Base-by-base conservation (phyloP, 2,329 filamentous ascomycete genomes). In the Ophiocordyceps camponoti-floridani region DNA sequence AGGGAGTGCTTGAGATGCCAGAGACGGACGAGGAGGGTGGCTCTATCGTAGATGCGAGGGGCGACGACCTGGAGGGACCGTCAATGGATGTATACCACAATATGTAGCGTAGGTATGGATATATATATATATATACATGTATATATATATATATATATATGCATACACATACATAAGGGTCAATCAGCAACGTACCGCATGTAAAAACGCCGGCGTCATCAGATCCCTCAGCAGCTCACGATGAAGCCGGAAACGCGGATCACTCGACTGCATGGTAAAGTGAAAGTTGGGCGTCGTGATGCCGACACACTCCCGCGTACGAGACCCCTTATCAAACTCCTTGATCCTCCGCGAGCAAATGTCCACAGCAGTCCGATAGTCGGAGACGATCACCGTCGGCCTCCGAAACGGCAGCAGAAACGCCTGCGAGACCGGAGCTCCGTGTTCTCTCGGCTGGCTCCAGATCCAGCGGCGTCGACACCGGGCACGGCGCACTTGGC, bases 161-260 rank as follows among this genome's bases (percentile, higher is more conserved):
- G 5, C 23, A 23, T 23, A n/a, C n/a, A n/a, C n/a, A n/a, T n/a
- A 28, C 49, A 26, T 16, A 14, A 37, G 40, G n/a, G 12, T 33
- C 13, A 35, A 26, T 28, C 30, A 11, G 6, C 14, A 5, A 13
- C 12, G 16, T 13, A 33, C 26, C 26, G 8, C 42, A 16, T 8
- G 28, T 18, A 65, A 47, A 43, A 65, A 64, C 10, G 43, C 50
- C 0, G 60, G 57, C 2, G 59, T 53, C 62, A 65, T 62, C 7
- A 64, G 49, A 38, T 64, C 62, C 40, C 54, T 52, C 4, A 63
- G 47, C 3, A 65, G 52, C 40, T 58, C 54, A 43, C 53, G 58
- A 40, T 62, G 57, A 13, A 38, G 43, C 48, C 55, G 61, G 48
- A 58, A 60, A 7, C 54, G 50, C 3, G 58, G 55, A 44, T 62